Evolutionary conservation across 2,329 filamentous ascomycete genomes (phyloP).

Genomic region (Monosporascus sp.): DNA sequence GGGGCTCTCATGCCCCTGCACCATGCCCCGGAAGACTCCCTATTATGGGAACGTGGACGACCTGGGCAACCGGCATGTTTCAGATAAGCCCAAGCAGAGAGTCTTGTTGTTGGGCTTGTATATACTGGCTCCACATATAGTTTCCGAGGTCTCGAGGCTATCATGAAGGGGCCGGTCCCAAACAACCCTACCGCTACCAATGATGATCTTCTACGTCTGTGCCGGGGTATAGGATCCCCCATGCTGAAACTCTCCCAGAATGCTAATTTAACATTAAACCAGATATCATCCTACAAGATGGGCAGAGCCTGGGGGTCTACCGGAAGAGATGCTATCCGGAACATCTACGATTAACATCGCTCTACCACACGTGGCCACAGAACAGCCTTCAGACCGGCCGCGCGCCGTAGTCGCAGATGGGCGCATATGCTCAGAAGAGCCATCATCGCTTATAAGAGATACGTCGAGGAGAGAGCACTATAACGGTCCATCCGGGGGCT

Average conservation of each 20-base stretch:
- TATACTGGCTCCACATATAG: constrained; percentile 8
- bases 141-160: constrained; percentile 31
- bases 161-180: constrained; percentile 30
- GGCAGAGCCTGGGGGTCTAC: neutral
- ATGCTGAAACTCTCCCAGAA: constrained; percentile 29
- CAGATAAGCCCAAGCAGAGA: neutral
- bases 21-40: constrained; percentile 29
- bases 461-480: constrained; percentile 31
- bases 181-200: constrained; percentile 24
- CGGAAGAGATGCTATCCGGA: constrained; percentile 8
- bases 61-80: constrained; percentile 28
- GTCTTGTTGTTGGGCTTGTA: neutral
- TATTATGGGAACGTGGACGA: constrained; percentile 34
- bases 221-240: constrained; percentile 23
- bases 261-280: constrained; percentile 8
- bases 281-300: neutral
- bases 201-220: constrained; percentile 25
- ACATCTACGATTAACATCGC: neutral
- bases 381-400: neutral
- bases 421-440: neutral
- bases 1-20: constrained; percentile 28
- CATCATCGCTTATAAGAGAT: constrained; percentile 24
- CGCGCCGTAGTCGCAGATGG: neutral
- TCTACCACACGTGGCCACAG: neutral
- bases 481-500: constrained; percentile 32